Evolutionary conservation across 768 basidiomycete species (phyloP), one percentile per base, ranked within the genome.

Genomic region (Leccinum uliginosum): DNA sequence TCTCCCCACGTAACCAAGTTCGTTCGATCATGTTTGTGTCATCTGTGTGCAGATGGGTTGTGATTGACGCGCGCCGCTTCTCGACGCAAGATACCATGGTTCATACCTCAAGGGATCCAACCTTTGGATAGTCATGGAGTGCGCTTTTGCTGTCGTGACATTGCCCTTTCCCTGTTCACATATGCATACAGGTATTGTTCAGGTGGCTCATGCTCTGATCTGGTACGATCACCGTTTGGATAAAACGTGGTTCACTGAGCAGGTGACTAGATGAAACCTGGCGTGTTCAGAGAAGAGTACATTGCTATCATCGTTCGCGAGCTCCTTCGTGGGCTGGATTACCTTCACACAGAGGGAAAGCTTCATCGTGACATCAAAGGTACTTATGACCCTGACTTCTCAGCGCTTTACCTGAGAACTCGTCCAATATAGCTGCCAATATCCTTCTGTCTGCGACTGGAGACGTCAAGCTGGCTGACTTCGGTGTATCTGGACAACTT

Each of bases 41-140:
- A 50, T 56, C 29, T 52, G 57, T 59, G 57, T 63, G 46, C 57
- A 82, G 65, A 64, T 61, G 48, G 59, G 61, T 63, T 63, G 72
- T 56, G 57, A 68, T 73, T 70, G 63, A 74, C 71, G 59, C 65
- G 51, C 58, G 54, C 57, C 51, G 12, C 57, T 69, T 68, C 51
- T 62, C 63, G 44, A 62, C 51, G 55, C 62, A 68, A 85, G 93
- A 79, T 98, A 98, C 71, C 92, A 98, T 78, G 97, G 97, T 43
- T 94, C 91, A 32, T 99, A 78, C 76, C 79, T 99, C 67, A 96
- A 98, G 71, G 95, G 94, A 15, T 92, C 95, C 6, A 86, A 95
- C 71, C 80, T 99, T 24, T 99, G 97, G 97, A 99, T 98, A 69
- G 91, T 98, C 65, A 98, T 98, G 95, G 91, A 93, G 91, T 93